These are phyloP conservation scores for Cryptococcus sp. DNA, from an alignment of 1,284 basidiomycete species.

Conservation along the genomic window DNA sequence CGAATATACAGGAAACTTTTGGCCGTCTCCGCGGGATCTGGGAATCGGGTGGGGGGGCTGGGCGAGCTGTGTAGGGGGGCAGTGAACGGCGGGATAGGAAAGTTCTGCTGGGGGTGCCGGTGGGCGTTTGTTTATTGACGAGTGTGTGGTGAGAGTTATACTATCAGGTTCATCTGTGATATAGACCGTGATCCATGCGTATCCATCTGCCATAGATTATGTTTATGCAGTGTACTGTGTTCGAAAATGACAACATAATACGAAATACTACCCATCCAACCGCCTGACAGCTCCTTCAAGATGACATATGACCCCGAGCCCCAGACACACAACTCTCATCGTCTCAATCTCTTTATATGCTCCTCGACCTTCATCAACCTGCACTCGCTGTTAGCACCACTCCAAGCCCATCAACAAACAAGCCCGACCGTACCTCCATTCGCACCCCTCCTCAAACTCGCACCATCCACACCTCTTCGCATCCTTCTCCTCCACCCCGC, in stretches of 20 bases:
- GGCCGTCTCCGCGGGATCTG: neutral
- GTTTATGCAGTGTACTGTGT: too few relatives aligned
- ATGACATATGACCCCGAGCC: too few relatives aligned
- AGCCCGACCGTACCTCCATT: constrained; percentile 61
- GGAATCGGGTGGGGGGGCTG: neutral
- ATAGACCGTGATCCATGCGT: too few relatives aligned
- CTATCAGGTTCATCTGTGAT: too few relatives aligned
- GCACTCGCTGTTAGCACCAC: neutral
- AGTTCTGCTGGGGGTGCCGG: constrained; percentile 3
- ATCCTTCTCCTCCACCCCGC: constrained; percentile 64
- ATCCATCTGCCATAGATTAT: too few relatives aligned
- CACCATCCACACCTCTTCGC: constrained; percentile 71
- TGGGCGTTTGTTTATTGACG: constrained; percentile 12
- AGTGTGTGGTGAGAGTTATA: neutral
- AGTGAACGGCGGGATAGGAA: constrained; percentile 3
- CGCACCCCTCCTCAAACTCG: constrained; percentile 72
- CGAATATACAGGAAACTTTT: neutral
- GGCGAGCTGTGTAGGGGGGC: neutral
- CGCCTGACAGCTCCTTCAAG: too few relatives aligned
- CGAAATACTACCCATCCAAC: too few relatives aligned
- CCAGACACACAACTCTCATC: neutral
- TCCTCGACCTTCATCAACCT: constrained; percentile 9
- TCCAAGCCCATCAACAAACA: neutral
- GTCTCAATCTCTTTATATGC: neutral
- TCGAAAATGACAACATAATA: too few relatives aligned